phyloP scores from a whole-genome alignment of 164 flowering plant genomes.

The Warburgia ugandensis region DNA sequence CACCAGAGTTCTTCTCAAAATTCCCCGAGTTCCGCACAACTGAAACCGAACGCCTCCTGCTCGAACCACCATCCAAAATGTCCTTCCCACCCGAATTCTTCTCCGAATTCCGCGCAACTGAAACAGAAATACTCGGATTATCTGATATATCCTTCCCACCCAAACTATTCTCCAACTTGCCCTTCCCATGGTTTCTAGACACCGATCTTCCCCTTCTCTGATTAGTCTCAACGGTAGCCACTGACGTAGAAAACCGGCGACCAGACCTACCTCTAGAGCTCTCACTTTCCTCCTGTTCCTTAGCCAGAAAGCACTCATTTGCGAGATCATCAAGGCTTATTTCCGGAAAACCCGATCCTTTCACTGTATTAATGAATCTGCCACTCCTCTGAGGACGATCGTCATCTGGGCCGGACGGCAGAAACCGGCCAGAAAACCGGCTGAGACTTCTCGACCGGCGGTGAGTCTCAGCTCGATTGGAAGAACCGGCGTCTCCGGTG shows the following conservation, averaged over 20 bases:
- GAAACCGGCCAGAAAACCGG: conserved; percentile 33
- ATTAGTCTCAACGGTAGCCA: conserved; percentile 11
- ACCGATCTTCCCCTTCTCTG: conserved; percentile 83
- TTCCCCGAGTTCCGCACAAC: too few species aligned
- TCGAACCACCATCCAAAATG: conserved; percentile 21
- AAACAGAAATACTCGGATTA: too few species aligned
- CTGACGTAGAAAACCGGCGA: conserved; percentile 15
- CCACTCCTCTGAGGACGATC: conserved; percentile 33
- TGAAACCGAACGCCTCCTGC: too few species aligned
- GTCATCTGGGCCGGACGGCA: conserved; percentile 14
- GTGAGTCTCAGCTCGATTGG: conserved; percentile 27
- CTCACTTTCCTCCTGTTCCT: conserved; percentile 5
- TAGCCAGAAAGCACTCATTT: conserved; percentile 39
- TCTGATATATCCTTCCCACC: too few species aligned
- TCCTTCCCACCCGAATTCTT: conserved; percentile 21
- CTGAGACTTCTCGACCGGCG: conserved; percentile 68
- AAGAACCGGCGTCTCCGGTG: conserved; percentile 22
- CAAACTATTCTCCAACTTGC: conserved; percentile 6
- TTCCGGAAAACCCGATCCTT: conserved; percentile 76
- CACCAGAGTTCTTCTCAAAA: too few species aligned
- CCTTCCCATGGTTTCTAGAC: conserved; percentile 38
- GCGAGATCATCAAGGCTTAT: conserved; percentile 85
- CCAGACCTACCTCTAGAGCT: conserved; percentile 12
- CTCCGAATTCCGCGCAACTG: too few species aligned
- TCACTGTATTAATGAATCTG: conserved; percentile 62